Conservation (phyloP, 2,329 filamentous ascomycete genomes). For the Kalaharituber pfeilii region DNA sequence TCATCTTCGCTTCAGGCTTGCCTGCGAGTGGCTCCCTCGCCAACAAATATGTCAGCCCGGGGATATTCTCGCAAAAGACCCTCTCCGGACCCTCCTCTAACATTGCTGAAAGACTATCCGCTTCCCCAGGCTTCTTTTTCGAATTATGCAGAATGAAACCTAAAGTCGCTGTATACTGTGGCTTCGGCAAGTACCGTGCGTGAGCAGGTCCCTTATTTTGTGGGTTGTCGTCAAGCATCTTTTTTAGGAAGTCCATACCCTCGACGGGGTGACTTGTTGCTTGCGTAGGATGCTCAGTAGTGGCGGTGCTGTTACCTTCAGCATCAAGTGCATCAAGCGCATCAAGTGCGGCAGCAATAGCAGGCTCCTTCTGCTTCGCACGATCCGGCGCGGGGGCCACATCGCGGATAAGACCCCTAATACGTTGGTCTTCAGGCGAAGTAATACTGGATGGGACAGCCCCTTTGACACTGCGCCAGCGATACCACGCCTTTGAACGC, state of each 20-base stretch:
- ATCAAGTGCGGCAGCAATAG: too few relatives aligned
- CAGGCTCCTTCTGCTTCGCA: too few relatives aligned
- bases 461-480: conserved; percentile 17
- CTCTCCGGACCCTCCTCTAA: neutral
- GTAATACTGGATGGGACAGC: neutral
- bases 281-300: neutral
- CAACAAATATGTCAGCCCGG: neutral
- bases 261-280: neutral
- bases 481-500: conserved; percentile 18
- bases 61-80: conserved; percentile 4
- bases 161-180: neutral
- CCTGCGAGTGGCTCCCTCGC: neutral
- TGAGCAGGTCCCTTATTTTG: neutral
- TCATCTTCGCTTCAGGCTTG: neutral
- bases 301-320: neutral
- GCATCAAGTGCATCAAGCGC: neutral
- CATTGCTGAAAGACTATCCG: neutral
- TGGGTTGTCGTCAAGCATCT: neutral
- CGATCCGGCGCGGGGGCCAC: neutral
- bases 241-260: neutral
- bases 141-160: neutral
- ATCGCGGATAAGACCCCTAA: neutral
- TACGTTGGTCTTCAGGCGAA: neutral
- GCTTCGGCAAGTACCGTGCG: neutral
- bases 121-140: neutral